Evolutionary conservation across 164 flowering plant species (phyloP), one percentile per base, ranked within the genome.

Genomic region (Stephania cephalantha): DNA sequence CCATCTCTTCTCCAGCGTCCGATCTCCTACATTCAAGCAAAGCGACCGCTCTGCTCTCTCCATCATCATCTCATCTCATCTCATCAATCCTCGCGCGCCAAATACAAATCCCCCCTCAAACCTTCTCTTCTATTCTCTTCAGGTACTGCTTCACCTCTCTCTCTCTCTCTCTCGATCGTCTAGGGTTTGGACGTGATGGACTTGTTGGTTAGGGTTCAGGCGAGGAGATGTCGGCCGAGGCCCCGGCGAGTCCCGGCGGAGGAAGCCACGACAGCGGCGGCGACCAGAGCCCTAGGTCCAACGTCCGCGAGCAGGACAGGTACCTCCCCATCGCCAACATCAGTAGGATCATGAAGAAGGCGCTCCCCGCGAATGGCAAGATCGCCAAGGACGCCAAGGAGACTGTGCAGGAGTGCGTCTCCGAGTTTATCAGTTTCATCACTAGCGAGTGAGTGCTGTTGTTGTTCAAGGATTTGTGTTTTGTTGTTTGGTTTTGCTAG

Each of bases 311-410:
- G 72, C 87, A 85, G 69, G 87, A 85, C 17, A 73, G 85, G 70
- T 85, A 55, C 78, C 79, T 85, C 2, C 87, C 87, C 35, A 85
- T 85, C 55, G 85, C 86, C 6, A 84, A 84, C 66, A 84, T 84
- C 52, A 84, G 86, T 66, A 68, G 86, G 78, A 84, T 84, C 77
- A 85, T 85, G 87, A 85, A 85, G 85, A 85, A 81, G 69, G 87
- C 82, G 9, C 75, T 85, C 4, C 87, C 87, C 1, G 81, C 84
- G 0, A 85, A 83, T 35, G 87, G 87, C 10, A 85, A 85, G 78
- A 85, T 85, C 67, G 85, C 87, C 8, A 85, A 83, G 73, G 87
- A 85, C 77, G 82, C 87, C 9, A 85, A 85, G 74, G 87, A 85
- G 31, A 85, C 87, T 35, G 81, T 85, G 1, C 87, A 85, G 77